A percentile compares a stretch with the other conserved stretches of the same genome.
Conservation (phyloP, 2,329 filamentous ascomycete species). For the Ophiostoma perfectum region DNA sequence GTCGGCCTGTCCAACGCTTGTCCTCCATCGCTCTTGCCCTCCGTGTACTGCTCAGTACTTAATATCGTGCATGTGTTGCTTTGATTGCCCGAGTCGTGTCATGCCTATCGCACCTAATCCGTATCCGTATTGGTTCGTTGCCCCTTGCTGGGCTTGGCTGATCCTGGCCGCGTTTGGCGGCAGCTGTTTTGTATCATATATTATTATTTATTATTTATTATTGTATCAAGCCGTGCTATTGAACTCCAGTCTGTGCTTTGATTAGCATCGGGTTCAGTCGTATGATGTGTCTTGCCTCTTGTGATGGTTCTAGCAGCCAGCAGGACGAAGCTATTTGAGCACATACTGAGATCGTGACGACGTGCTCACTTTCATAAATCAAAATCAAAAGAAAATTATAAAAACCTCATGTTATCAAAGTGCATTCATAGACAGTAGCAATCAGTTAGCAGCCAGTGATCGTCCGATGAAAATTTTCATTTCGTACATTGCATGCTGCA, state of each 20-base stretch:
- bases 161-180: neutral
- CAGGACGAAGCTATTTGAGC: too few species aligned
- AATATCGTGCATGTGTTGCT: neutral
- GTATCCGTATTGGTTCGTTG: neutral
- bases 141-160: neutral
- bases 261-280: too few species aligned
- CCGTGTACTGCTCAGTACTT: neutral
- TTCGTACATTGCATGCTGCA: neutral
- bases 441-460: neutral
- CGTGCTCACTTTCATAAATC: neutral
- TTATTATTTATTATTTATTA: neutral
- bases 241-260: too few species aligned
- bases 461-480: constrained; percentile 1
- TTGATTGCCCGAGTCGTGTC: constrained; percentile 8
- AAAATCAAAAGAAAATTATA: neutral
- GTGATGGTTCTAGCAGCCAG: too few species aligned
- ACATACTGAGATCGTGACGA: too few species aligned
- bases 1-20: neutral
- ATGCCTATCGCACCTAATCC: neutral
- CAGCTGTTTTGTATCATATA: neutral
- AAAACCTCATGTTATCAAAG: too few species aligned
- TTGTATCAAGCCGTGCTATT: neutral
- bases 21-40: neutral
- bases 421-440: too few species aligned
- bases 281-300: too few species aligned